These are phyloP conservation scores for Lentinula sp. DNA, from an alignment of 768 basidiomycete genomes.

Conservation along the genomic window DNA sequence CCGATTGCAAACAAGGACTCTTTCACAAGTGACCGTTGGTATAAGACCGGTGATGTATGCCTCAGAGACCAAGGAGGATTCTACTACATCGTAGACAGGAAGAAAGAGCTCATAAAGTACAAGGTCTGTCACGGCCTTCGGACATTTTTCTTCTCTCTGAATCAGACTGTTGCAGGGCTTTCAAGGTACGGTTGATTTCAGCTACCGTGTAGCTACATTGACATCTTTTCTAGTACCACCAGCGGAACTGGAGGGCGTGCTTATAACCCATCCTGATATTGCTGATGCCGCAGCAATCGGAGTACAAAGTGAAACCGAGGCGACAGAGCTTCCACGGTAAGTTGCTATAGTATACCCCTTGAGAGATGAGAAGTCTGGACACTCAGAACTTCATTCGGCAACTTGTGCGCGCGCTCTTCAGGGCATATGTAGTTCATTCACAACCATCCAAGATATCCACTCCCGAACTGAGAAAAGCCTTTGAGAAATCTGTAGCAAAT, in stretches of 20 bases:
- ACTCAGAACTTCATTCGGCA: no score
- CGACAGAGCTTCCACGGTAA: slow-evolving; percentile 77
- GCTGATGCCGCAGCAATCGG: slow-evolving; percentile 83
- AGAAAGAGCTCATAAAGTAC: slow-evolving; percentile 75
- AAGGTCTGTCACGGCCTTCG: slow-evolving; percentile 28
- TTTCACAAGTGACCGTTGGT: slow-evolving; percentile 74
- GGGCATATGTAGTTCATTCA: slow-evolving; percentile 60
- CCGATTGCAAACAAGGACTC: slow-evolving; percentile 58
- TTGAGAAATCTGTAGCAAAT: slow-evolving; percentile 44
- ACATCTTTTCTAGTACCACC: slow-evolving; percentile 50
- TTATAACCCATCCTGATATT: slow-evolving; percentile 69
- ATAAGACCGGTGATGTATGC: slow-evolving; percentile 86
- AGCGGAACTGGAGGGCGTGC: slow-evolving; percentile 75
- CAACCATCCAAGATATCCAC: slow-evolving; percentile 28
- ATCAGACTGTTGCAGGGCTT: neutral
- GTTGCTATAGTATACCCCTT: neutral
- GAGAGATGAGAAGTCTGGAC: no score
- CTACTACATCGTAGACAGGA: slow-evolving; percentile 68
- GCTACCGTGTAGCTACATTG: neutral
- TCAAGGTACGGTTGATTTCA: neutral
- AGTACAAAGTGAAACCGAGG: slow-evolving; percentile 55
- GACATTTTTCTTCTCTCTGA: neutral
- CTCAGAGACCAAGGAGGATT: slow-evolving; percentile 61
- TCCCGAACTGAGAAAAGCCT: slow-evolving; percentile 30
- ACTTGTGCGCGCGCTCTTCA: slow-evolving; percentile 13